phyloP scores from a whole-genome alignment of 495 filamentous ascomycete genomes.

The Chaetomium cochliodes region DNA sequence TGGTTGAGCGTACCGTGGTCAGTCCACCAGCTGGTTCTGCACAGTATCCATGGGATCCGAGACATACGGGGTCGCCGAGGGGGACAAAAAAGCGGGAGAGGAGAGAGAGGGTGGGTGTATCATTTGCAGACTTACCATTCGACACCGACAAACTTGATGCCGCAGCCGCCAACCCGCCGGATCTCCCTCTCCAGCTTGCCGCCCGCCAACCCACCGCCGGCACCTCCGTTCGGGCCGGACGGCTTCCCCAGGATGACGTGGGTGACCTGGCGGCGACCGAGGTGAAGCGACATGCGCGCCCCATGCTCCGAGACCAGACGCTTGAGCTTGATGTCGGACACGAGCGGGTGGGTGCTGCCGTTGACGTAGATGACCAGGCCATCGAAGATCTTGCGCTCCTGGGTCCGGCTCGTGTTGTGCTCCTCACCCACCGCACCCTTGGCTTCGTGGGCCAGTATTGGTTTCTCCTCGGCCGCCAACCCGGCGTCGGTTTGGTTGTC shows the following conservation, averaged over 20 bases:
- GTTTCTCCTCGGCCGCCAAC: slow-evolving; percentile 34
- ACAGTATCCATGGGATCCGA: slow-evolving; percentile 24
- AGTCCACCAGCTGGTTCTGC: slow-evolving; percentile 17
- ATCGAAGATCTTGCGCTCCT: slow-evolving; percentile 56
- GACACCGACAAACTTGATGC: slow-evolving; percentile 76
- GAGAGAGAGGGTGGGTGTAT: slow-evolving; percentile 22
- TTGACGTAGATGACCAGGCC: slow-evolving; percentile 79
- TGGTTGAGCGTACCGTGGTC: slow-evolving; percentile 29
- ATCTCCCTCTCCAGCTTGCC: slow-evolving; percentile 85
- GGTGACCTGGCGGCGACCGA: slow-evolving; percentile 71
- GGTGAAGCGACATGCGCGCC: slow-evolving; percentile 61
- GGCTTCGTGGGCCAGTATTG: slow-evolving; percentile 34
- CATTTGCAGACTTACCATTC: slow-evolving; percentile 66
- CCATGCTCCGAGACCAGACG: slow-evolving; percentile 72
- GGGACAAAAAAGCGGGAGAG: slow-evolving; percentile 3
- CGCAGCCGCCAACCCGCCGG: slow-evolving; percentile 56
- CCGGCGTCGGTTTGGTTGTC: not conserved
- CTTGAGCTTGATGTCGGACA: slow-evolving; percentile 87
- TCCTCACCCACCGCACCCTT: slow-evolving; percentile 36
- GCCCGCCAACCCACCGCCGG: slow-evolving; percentile 76
- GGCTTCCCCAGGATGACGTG: slow-evolving; percentile 79
- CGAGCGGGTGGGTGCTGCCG: slow-evolving; percentile 73
- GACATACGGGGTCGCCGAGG: slow-evolving; percentile 13
- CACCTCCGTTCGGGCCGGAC: slow-evolving; percentile 44
- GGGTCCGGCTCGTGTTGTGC: slow-evolving; percentile 27